phyloP scores from a whole-genome alignment of 495 filamentous ascomycete genomes.

The Hyaloscypha finlandica region DNA sequence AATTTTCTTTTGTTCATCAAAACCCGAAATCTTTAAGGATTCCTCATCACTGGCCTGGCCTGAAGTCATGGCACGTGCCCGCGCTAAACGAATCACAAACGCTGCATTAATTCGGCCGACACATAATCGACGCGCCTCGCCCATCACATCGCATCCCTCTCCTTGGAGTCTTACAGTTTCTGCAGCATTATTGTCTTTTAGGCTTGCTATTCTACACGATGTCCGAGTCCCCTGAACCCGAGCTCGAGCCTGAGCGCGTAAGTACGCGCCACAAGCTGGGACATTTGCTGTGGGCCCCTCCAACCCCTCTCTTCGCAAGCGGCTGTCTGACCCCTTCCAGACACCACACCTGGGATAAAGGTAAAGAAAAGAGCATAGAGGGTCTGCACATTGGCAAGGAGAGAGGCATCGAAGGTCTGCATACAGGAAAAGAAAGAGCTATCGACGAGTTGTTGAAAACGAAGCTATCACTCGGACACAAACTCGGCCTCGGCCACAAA shows the following conservation, averaged over 20 bases:
- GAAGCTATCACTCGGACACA: conserved; percentile 39
- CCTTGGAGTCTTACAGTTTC: too few species aligned
- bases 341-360: conserved; percentile 22
- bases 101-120: too few species aligned
- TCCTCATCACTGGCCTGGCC: too few species aligned
- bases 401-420: conserved; percentile 29
- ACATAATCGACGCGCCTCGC: too few species aligned
- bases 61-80: too few species aligned
- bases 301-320: background rate
- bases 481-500: conserved; percentile 44
- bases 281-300: conserved; percentile 14
- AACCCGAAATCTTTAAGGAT: too few species aligned
- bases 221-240: conserved; percentile 11
- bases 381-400: conserved; percentile 34
- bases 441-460: conserved; percentile 39
- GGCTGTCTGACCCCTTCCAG: conserved; percentile 3
- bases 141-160: too few species aligned
- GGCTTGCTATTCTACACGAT: background rate
- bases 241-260: conserved; percentile 1
- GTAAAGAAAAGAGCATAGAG: conserved; percentile 20
- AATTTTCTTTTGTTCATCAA: too few species aligned
- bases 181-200: background rate
- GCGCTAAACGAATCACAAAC: too few species aligned
- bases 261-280: conserved; percentile 14
- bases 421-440: conserved; percentile 8